Evolutionary conservation across 2,329 filamentous ascomycete species (phyloP).

Genomic region (Curvularia spicifera): DNA sequence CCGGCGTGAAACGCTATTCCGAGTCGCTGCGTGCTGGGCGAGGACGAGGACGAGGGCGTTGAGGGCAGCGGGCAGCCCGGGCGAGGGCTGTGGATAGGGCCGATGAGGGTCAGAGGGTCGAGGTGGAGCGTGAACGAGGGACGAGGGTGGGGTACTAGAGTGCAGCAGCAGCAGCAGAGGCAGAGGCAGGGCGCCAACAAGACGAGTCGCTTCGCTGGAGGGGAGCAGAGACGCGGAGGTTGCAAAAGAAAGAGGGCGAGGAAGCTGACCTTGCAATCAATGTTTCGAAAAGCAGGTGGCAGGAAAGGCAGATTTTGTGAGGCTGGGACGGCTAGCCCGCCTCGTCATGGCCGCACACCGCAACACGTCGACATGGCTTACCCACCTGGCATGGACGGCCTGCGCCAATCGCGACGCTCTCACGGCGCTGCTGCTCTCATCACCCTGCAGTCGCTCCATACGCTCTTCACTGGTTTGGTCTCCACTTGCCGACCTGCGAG

Average conservation of each 20-base stretch:
- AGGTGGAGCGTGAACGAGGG: conserved; percentile 10
- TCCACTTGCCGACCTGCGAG: conserved; percentile 3
- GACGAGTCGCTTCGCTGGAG: neutral
- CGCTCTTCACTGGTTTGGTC: conserved; percentile 1
- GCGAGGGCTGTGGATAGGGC: conserved; percentile 17
- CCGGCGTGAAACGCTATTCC: conserved; percentile 37
- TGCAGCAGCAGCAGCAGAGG: conserved; percentile 3
- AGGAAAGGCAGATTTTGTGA: conserved; percentile 18
- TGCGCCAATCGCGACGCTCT: conserved; percentile 4
- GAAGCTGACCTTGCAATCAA: conserved; percentile 23
- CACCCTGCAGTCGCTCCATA: conserved; percentile 5
- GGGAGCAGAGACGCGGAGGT: conserved; percentile 9
- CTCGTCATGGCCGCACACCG: conserved; percentile 33
- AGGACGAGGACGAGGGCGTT: neutral
- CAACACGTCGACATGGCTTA: conserved; percentile 31
- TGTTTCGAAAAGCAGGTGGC: conserved; percentile 23
- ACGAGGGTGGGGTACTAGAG: conserved; percentile 15
- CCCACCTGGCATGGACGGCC: neutral
- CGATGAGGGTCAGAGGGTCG: neutral
- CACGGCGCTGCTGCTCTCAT: neutral
- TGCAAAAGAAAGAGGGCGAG: conserved; percentile 23
- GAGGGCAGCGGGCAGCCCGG: conserved; percentile 25
- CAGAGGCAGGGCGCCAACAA: conserved; percentile 18
- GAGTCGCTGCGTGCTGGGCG: conserved; percentile 14
- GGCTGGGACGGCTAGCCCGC: conserved; percentile 27